Percentiles rank a stretch among this genome's conserved stretches.
Conservation (phyloP, 495 filamentous ascomycete genomes). For the Schizothecium vesticola region DNA sequence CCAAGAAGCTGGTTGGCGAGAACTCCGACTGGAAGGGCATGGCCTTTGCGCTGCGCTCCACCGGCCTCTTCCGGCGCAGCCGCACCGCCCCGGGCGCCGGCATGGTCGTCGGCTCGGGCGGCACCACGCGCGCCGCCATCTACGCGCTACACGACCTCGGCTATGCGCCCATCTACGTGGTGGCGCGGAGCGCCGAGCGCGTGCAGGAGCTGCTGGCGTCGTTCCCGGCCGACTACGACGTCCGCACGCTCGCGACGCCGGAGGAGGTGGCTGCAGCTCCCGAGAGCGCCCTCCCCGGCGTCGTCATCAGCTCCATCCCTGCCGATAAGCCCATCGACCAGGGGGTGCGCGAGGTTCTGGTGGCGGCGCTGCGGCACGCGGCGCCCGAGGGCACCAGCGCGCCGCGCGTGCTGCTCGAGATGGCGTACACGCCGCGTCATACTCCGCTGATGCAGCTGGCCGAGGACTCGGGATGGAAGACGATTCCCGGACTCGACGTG, state of each 20-base stretch:
- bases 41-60: conserved; percentile 68
- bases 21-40: conserved; percentile 99
- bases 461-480: conserved; percentile 73
- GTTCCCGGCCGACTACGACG: conserved; percentile 72
- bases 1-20: conserved; percentile 61
- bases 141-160: conserved; percentile 80
- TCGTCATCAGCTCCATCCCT: conserved; percentile 86
- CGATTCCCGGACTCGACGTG: conserved; percentile 82
- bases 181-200: conserved; percentile 69
- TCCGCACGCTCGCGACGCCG: conserved; percentile 55
- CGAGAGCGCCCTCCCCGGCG: conserved; percentile 48
- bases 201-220: conserved; percentile 59
- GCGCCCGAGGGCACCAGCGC: conserved; percentile 38
- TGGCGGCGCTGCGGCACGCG: conserved; percentile 50
- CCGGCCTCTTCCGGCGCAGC: conserved; percentile 49
- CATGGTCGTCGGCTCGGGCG: conserved; percentile 83
- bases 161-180: conserved; percentile 79
- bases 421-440: conserved; percentile 87
- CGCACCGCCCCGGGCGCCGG: conserved; percentile 39
- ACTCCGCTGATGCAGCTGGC: conserved; percentile 87
- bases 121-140: conserved; percentile 87
- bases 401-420: conserved; percentile 71
- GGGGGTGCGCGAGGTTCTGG: conserved; percentile 61
- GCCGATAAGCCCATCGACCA: conserved; percentile 80
- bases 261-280: conserved; percentile 45